Conservation (phyloP, 768 basidiomycete species). For the Dendrothele bispora region DNA sequence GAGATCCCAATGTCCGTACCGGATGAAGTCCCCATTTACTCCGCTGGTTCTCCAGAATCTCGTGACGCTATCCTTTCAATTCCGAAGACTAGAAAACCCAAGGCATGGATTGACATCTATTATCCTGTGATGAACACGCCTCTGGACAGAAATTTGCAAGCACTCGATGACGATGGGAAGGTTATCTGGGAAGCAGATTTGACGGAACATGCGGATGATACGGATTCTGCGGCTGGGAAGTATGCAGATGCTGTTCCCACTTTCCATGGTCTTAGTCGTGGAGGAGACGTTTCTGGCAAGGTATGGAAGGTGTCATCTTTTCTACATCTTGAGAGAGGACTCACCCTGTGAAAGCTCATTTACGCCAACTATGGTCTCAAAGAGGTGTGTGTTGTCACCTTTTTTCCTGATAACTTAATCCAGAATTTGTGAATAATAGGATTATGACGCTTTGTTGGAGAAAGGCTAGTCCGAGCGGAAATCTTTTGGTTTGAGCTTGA, state of each 20-base stretch:
- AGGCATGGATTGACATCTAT: conserved; percentile 85
- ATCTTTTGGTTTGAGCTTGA: not conserved
- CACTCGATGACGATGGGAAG: conserved; percentile 56
- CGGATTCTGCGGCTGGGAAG: conserved; percentile 70
- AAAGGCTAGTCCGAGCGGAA: conserved; percentile 34
- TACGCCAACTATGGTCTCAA: conserved; percentile 83
- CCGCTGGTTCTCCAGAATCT: conserved; percentile 68
- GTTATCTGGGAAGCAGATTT: conserved; percentile 71
- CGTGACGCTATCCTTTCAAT: conserved; percentile 62
- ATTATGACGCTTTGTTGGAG: conserved; percentile 39
- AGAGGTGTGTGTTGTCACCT: conserved; percentile 24
- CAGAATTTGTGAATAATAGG: conserved; percentile 20
- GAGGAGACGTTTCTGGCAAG: conserved; percentile 71
- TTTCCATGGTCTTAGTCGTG: conserved; percentile 85
- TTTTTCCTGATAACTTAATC: not conserved
- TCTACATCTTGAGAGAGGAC: conserved; percentile 9
- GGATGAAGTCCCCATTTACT: conserved; percentile 54
- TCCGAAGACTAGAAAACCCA: conserved; percentile 44
- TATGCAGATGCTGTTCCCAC: conserved; percentile 67
- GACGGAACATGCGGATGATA: conserved; percentile 64
- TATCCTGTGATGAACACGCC: conserved; percentile 87
- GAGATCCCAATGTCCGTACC: conserved; percentile 55
- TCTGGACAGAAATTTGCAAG: conserved; percentile 62
- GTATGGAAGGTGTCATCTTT: conserved; percentile 17
- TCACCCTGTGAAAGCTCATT: conserved; percentile 39